phyloP scores from a whole-genome alignment of 306 rosid genomes.

The Quercus ilex region DNA sequence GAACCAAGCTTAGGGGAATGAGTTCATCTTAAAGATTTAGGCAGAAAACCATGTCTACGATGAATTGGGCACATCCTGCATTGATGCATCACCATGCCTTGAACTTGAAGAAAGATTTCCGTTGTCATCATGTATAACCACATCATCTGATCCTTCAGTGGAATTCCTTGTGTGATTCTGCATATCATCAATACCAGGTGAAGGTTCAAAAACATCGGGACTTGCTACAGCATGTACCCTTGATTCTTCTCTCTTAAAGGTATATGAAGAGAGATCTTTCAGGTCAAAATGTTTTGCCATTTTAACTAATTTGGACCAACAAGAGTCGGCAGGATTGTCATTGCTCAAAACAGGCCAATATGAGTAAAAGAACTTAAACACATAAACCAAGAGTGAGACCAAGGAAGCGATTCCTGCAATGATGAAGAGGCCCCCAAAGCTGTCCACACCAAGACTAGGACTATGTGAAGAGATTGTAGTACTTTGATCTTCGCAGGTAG shows the following conservation, averaged over 20 bases:
- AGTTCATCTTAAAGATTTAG: no score
- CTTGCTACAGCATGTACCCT: neutral
- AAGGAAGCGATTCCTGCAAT: constrained; percentile 20
- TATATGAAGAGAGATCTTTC: neutral
- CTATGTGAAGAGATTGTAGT: neutral
- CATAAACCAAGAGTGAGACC: neutral
- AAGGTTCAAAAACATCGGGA: neutral
- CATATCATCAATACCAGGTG: no score
- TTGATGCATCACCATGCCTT: no score
- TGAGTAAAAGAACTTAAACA: neutral
- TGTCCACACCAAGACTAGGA: constrained; percentile 24
- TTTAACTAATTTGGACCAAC: neutral
- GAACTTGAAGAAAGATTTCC: no score
- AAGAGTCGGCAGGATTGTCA: neutral
- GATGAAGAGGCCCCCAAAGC: constrained; percentile 46
- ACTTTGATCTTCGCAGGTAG: constrained; percentile 3
- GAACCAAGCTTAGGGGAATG: no score
- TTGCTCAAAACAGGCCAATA: neutral
- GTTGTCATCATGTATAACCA: no score
- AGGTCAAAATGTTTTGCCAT: constrained; percentile 13
- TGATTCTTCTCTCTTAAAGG: neutral
- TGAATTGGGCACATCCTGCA: no score
- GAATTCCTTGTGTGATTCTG: no score
- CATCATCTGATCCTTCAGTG: no score
- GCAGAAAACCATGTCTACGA: no score